These are phyloP conservation scores for Avena atlantica DNA, from an alignment of 176 grass and related monocot species.

Conservation along the genomic window DNA sequence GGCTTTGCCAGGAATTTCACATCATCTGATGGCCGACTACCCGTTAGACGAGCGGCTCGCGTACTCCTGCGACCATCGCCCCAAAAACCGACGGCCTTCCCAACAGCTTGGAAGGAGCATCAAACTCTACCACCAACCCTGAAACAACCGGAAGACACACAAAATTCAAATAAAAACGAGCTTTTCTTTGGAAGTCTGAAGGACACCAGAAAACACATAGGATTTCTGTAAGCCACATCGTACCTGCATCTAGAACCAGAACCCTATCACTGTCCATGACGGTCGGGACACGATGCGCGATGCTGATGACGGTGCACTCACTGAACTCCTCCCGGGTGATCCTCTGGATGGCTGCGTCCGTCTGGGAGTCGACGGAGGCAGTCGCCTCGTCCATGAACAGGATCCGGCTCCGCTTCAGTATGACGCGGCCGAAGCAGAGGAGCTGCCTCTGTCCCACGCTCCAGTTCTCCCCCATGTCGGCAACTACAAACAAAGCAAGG, in stretches of 20 bases:
- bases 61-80: slow-evolving; percentile 83
- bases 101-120: slow-evolving; percentile 68
- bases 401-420: slow-evolving; percentile 74
- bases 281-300: slow-evolving; percentile 86
- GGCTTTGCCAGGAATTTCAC: neutral
- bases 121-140: slow-evolving; percentile 83
- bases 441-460: slow-evolving; percentile 91
- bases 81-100: slow-evolving; percentile 72
- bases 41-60: slow-evolving; percentile 53
- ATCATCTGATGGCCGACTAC: slow-evolving; percentile 33
- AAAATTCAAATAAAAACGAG: slow-evolving; percentile 8
- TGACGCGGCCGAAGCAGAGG: slow-evolving; percentile 74
- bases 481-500: slow-evolving; percentile 50
- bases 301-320: slow-evolving; percentile 82
- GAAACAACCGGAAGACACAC: slow-evolving; percentile 22
- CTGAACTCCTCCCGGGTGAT: slow-evolving; percentile 83
- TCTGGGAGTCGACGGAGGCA: slow-evolving; percentile 80
- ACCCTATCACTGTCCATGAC: slow-evolving; percentile 87
- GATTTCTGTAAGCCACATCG: neutral
- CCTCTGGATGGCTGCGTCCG: slow-evolving; percentile 73
- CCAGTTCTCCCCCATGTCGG: slow-evolving; percentile 92
- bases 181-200: neutral
- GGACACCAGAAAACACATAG: neutral
- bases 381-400: slow-evolving; percentile 94
- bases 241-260: slow-evolving; percentile 87